phyloP scores from a whole-genome alignment of 208 protist genomes.

The Leptomonas seymouri region DNA sequence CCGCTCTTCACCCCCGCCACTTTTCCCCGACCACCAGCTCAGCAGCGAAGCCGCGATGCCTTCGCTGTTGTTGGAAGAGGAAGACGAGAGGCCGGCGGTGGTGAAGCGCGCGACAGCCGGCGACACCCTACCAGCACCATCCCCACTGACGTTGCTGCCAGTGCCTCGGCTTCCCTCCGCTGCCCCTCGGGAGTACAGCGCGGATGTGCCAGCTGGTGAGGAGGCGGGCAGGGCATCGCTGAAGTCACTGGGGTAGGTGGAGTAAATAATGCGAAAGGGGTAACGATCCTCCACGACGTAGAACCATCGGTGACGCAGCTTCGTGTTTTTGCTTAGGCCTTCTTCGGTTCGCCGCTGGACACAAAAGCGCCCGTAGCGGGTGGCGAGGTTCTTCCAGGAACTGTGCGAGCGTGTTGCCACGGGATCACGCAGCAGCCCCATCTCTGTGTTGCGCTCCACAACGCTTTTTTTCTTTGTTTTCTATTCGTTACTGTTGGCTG shows the following conservation, averaged over 20 bases:
- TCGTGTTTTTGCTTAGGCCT: conserved; percentile 39
- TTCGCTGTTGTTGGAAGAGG: not conserved
- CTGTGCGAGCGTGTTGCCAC: conserved; percentile 17
- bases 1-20: not conserved
- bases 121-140: not conserved
- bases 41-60: conserved; percentile 3
- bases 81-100: not conserved
- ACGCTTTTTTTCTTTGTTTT: too few species aligned
- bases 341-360: conserved; percentile 48
- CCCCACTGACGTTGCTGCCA: not conserved
- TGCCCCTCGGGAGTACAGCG: not conserved
- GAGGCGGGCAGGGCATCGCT: conserved; percentile 9
- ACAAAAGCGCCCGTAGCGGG: conserved; percentile 38
- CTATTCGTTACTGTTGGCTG: too few species aligned
- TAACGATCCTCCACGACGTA: conserved; percentile 25
- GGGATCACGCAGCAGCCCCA: conserved; percentile 25
- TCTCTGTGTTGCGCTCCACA: too few species aligned
- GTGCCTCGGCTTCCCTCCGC: not conserved
- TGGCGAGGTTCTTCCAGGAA: conserved; percentile 49
- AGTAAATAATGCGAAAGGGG: conserved; percentile 52
- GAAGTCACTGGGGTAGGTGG: conserved; percentile 43
- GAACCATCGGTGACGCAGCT: conserved; percentile 28
- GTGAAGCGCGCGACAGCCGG: not conserved
- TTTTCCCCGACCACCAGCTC: conserved; percentile 2
- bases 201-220: not conserved